Evolutionary conservation across 148 eudicot species (phyloP).

Genomic region (Polygonum maritimum): DNA sequence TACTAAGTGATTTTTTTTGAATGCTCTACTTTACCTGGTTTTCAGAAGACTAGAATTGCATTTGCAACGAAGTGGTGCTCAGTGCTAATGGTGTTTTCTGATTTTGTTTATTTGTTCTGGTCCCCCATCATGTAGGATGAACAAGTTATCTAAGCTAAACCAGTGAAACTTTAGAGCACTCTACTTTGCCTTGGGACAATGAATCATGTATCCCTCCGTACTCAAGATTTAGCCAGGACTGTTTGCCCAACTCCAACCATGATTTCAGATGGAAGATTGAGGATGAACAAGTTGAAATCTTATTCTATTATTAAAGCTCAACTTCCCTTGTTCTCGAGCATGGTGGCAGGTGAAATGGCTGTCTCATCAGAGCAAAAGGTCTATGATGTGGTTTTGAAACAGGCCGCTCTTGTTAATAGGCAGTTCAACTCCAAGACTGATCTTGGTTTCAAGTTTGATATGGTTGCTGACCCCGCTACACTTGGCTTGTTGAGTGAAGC

Average conservation of each 20-base stretch:
- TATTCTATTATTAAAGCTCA: conserved; percentile 28
- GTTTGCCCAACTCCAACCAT: conserved; percentile 14
- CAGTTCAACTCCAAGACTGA: conserved; percentile 38
- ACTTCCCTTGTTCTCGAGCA: conserved; percentile 42
- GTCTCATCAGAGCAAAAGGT: conserved; percentile 80
- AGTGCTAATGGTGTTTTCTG: background rate
- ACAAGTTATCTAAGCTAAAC: background rate
- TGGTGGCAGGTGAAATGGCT: conserved; percentile 63
- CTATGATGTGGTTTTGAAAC: conserved; percentile 91
- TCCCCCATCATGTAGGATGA: background rate
- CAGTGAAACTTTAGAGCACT: background rate
- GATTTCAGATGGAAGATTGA: conserved; percentile 23
- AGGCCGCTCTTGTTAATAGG: conserved; percentile 74
- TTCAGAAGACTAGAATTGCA: background rate
- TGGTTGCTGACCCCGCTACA: conserved; percentile 56
- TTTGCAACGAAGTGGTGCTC: background rate
- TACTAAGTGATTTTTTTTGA: background rate
- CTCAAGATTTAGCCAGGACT: conserved; percentile 17
- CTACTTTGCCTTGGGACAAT: conserved; percentile 20
- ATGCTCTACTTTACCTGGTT: background rate
- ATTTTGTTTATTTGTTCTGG: background rate
- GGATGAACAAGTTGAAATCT: conserved; percentile 19
- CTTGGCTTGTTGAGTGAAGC: conserved; percentile 63
- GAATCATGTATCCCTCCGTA: conserved; percentile 28
- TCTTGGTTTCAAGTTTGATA: conserved; percentile 76